Conservation (phyloP, 202 grass and related monocot species). For the Panicum hallii region DNA sequence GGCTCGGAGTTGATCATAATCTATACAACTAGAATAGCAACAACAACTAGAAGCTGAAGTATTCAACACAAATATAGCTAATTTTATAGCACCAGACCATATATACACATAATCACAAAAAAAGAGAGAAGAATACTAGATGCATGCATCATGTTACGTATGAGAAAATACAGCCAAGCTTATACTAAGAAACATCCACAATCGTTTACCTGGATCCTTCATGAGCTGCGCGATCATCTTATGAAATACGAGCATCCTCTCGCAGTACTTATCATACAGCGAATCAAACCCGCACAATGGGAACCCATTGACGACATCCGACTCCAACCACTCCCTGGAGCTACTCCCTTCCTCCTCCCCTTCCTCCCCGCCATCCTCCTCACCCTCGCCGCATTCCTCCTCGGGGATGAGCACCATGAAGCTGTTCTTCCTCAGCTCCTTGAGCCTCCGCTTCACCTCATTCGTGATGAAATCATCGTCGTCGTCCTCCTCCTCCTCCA, state of each 20-base stretch:
- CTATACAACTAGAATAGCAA: conserved; percentile 11
- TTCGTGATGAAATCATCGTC: conserved; percentile 85
- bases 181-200: not conserved
- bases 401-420: conserved; percentile 95
- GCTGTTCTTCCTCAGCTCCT: conserved; percentile 82
- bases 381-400: conserved; percentile 65
- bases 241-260: conserved; percentile 85
- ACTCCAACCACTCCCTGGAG: conserved; percentile 64
- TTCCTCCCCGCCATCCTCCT: conserved; percentile 64
- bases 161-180: conserved; percentile 17
- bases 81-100: not conserved
- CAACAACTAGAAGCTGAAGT: not conserved
- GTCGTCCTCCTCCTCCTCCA: conserved; percentile 50
- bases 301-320: conserved; percentile 49
- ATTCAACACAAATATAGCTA: not conserved
- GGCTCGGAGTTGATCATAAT: not conserved
- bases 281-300: conserved; percentile 69
- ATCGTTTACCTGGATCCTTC: conserved; percentile 68
- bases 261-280: conserved; percentile 80
- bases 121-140: not conserved
- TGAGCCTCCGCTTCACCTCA: conserved; percentile 91
- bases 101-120: not conserved
- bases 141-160: not conserved
- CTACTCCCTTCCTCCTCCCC: conserved; percentile 53
- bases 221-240: conserved; percentile 62